These are phyloP conservation scores for Cyberlindnera xishuangbannaensis DNA, from an alignment of 805 yeast species.

Conservation along the genomic window DNA sequence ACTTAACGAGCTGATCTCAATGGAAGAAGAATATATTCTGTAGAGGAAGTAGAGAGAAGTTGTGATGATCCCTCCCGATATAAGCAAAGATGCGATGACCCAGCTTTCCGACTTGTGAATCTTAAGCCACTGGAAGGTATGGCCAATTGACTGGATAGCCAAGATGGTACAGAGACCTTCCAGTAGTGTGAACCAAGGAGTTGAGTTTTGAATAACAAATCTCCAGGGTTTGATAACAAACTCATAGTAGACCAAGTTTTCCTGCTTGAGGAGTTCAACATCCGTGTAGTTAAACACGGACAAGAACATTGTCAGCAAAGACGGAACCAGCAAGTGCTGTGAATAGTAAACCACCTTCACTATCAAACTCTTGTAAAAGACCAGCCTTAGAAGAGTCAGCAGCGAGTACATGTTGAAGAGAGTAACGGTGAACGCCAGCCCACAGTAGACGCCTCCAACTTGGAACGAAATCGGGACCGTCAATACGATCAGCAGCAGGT, in stretches of 20 bases:
- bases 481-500: conserved; percentile 62
- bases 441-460: conserved; percentile 88
- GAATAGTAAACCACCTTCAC: conserved; percentile 55
- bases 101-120: conserved; percentile 59
- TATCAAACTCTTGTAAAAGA: conserved; percentile 29
- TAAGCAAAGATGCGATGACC: conserved; percentile 67
- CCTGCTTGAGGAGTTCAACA: conserved; percentile 18
- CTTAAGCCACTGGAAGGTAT: conserved; percentile 67
- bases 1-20: conserved; percentile 53
- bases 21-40: conserved; percentile 75
- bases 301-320: conserved; percentile 64
- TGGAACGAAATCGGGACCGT: conserved; percentile 93
- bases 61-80: conserved; percentile 71
- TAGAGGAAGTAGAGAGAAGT: conserved; percentile 73
- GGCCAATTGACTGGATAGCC: conserved; percentile 90
- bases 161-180: conserved; percentile 92
- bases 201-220: conserved; percentile 63
- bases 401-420: conserved; percentile 64
- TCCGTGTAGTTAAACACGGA: conserved; percentile 42
- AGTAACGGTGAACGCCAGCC: conserved; percentile 75
- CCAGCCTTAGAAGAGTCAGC: conserved; percentile 65
- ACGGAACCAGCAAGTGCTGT: conserved; percentile 81
- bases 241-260: conserved; percentile 23
- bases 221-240: conserved; percentile 63
- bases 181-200: conserved; percentile 81